phyloP scores from a whole-genome alignment of 495 filamentous ascomycete species.

The Hypoxylon subgilvum region DNA sequence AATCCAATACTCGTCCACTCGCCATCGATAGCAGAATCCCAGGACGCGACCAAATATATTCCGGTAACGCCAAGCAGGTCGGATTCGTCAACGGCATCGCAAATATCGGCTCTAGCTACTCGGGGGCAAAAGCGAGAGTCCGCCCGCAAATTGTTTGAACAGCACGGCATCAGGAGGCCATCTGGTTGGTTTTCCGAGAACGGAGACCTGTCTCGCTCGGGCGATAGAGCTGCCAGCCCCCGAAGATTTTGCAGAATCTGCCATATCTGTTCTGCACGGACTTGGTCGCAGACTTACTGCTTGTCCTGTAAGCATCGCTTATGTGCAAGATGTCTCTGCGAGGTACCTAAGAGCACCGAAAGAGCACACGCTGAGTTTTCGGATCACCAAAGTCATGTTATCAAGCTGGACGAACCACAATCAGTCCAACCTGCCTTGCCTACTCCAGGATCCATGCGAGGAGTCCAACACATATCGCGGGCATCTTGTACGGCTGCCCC shows the following conservation, averaged over 20 bases:
- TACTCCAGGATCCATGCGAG: background rate
- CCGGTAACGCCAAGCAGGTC: slow-evolving; percentile 4
- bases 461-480: background rate
- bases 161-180: slow-evolving; percentile 44
- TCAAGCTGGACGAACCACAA: background rate
- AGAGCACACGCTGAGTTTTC: slow-evolving; percentile 19
- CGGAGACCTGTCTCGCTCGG: slow-evolving; percentile 41
- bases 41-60: background rate
- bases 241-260: slow-evolving; percentile 41
- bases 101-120: slow-evolving; percentile 14
- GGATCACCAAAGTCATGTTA: slow-evolving; percentile 12
- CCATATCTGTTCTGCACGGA: slow-evolving; percentile 47
- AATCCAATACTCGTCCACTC: background rate
- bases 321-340: slow-evolving; percentile 42
- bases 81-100: slow-evolving; percentile 9
- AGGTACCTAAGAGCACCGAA: slow-evolving; percentile 25
- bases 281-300: slow-evolving; percentile 44
- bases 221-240: slow-evolving; percentile 39
- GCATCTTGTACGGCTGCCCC: background rate
- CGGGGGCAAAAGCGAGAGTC: slow-evolving; percentile 28
- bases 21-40: background rate
- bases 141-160: slow-evolving; percentile 45
- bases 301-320: slow-evolving; percentile 47
- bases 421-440: background rate
- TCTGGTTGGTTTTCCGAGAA: slow-evolving; percentile 51